phyloP scores from a whole-genome alignment of 192 early-diverging fungal genomes.

The Backusella macrospora region DNA sequence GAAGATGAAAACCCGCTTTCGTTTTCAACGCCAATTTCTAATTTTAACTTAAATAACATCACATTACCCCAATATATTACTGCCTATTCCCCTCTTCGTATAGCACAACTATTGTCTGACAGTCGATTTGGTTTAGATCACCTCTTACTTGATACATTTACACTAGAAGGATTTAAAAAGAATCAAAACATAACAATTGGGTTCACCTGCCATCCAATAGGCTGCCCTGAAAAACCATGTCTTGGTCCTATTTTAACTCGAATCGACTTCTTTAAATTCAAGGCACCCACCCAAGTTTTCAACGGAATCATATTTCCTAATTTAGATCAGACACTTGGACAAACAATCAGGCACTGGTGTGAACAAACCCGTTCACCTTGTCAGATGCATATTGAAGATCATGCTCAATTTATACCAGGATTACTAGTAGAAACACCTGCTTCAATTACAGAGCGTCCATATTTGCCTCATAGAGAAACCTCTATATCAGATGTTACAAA shows the following conservation, averaged over 20 bases:
- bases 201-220: constrained; percentile 23
- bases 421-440: neutral
- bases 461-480: neutral
- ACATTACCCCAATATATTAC: constrained; percentile 15
- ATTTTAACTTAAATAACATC: neutral
- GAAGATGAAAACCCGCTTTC: neutral
- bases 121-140: constrained; percentile 21
- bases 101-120: neutral
- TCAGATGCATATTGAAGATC: constrained; percentile 8
- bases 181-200: constrained; percentile 26
- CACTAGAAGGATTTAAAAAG: constrained; percentile 16
- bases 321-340: constrained; percentile 1
- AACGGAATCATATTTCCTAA: neutral
- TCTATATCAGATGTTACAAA: neutral
- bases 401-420: constrained; percentile 7
- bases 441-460: neutral
- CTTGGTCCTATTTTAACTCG: constrained; percentile 24
- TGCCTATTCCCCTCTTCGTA: constrained; percentile 25
- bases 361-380: constrained; percentile 3
- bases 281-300: neutral
- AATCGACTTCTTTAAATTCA: constrained; percentile 21
- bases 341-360: constrained; percentile 12
- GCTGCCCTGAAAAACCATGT: constrained; percentile 32
- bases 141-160: constrained; percentile 22
- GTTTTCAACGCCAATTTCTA: neutral